phyloP scores from a whole-genome alignment of 345 rosid genomes.

The Boechera stricta region DNA sequence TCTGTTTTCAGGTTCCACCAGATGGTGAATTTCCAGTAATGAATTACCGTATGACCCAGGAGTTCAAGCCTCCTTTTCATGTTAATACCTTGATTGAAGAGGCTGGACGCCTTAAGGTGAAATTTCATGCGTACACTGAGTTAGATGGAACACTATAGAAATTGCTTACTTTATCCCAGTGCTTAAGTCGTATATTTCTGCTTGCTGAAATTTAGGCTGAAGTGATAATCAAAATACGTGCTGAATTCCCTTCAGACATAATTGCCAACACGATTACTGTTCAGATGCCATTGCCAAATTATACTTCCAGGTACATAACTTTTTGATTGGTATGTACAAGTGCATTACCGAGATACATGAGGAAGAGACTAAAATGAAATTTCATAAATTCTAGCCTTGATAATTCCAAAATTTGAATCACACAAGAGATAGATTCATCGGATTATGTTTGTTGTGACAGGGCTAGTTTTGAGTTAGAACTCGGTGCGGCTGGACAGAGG shows the following conservation, averaged over 20 bases:
- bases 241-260: constrained; percentile 82
- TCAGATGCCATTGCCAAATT: constrained; percentile 95
- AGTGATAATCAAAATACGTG: constrained; percentile 80
- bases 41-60: constrained; percentile 99
- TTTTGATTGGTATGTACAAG: constrained; percentile 3
- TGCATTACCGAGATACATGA: not conserved
- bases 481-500: constrained; percentile 84
- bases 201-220: constrained; percentile 72
- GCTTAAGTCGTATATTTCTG: constrained; percentile 18
- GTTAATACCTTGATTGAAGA: constrained; percentile 92
- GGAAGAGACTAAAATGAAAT: not conserved
- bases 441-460: constrained; percentile 47
- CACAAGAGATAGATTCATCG: not conserved
- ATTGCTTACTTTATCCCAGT: constrained; percentile 2
- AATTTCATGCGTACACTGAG: not conserved
- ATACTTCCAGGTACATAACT: constrained; percentile 71
- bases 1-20: constrained; percentile 80
- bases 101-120: constrained; percentile 90
- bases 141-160: constrained; percentile 20
- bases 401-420: not conserved
- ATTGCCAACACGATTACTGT: constrained; percentile 80
- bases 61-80: constrained; percentile 97
- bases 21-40: constrained; percentile 99
- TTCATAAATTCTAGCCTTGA: not conserved
- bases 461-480: constrained; percentile 86